phyloP scores from a whole-genome alignment of 768 basidiomycete genomes.

The Leccinum truebloodii region DNA sequence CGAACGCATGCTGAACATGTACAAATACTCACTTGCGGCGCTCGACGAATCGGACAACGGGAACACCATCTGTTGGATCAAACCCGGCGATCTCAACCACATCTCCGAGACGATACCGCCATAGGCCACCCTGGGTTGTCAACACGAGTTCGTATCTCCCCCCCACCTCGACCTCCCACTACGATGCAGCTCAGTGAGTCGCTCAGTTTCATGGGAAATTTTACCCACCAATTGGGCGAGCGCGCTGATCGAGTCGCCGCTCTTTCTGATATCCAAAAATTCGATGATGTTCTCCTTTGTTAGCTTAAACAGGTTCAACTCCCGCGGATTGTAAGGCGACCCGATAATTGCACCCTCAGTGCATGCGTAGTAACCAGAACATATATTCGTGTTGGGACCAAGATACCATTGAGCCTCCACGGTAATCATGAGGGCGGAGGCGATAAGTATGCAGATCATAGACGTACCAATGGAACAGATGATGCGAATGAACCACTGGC shows the following conservation, averaged over 20 bases:
- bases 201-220: background rate
- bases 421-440: background rate
- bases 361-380: background rate
- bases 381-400: constrained; percentile 5
- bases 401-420: constrained; percentile 18
- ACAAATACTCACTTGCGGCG: constrained; percentile 13
- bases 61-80: constrained; percentile 17
- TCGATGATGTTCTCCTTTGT: constrained; percentile 4
- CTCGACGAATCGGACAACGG: constrained; percentile 19
- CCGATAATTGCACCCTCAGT: constrained; percentile 12
- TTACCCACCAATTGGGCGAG: constrained; percentile 8
- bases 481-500: constrained; percentile 18
- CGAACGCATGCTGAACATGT: too few species aligned
- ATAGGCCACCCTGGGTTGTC: constrained; percentile 21
- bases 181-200: background rate
- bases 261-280: constrained; percentile 16
- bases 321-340: constrained; percentile 3
- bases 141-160: constrained; percentile 21
- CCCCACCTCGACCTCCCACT: constrained; percentile 22
- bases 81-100: constrained; percentile 24
- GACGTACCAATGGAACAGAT: constrained; percentile 12
- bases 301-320: constrained; percentile 13
- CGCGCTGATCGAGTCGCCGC: background rate
- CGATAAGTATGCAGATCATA: background rate
- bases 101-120: constrained; percentile 26